These are phyloP conservation scores for Fusarium brachygibbosum DNA, from an alignment of 2,329 filamentous ascomycete genomes.

Conservation along the genomic window DNA sequence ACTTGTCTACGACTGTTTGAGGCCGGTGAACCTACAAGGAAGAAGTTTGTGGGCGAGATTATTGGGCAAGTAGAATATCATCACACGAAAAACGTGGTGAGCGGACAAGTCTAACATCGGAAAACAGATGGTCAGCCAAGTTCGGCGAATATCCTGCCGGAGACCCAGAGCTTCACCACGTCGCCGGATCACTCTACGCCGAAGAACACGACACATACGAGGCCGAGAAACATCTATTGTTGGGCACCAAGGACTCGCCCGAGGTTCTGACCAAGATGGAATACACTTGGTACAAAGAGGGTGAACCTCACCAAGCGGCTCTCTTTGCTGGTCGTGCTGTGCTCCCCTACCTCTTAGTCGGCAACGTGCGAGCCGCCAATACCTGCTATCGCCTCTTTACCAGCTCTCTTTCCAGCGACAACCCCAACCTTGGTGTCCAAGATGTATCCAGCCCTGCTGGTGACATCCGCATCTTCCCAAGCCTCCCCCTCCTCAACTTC, in stretches of 20 bases:
- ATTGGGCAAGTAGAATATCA: constrained; percentile 69
- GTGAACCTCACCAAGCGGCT: constrained; percentile 88
- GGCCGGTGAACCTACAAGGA: constrained; percentile 86
- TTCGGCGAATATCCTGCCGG: constrained; percentile 90
- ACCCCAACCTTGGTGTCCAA: constrained; percentile 76
- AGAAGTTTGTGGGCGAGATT: constrained; percentile 90
- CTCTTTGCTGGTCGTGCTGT: constrained; percentile 88
- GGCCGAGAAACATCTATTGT: constrained; percentile 87
- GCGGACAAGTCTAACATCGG: constrained; percentile 15
- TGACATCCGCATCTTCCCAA: constrained; percentile 87
- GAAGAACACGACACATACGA: constrained; percentile 94
- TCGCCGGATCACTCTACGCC: constrained; percentile 88
- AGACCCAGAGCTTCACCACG: constrained; percentile 94
- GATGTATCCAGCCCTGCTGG: constrained; percentile 80
- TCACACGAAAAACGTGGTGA: background rate
- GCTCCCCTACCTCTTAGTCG: constrained; percentile 89
- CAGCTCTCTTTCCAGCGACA: constrained; percentile 57
- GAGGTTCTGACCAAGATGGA: constrained; percentile 85
- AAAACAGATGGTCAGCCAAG: constrained; percentile 79
- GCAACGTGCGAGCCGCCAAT: constrained; percentile 91
- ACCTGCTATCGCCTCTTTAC: constrained; percentile 78
- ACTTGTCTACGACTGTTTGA: constrained; percentile 85
- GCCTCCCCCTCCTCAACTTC: constrained; percentile 95
- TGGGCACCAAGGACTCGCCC: constrained; percentile 91
- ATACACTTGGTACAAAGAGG: constrained; percentile 92